These are phyloP conservation scores for Microcos paniculata DNA, from an alignment of 345 rosid genomes.

Conservation along the genomic window DNA sequence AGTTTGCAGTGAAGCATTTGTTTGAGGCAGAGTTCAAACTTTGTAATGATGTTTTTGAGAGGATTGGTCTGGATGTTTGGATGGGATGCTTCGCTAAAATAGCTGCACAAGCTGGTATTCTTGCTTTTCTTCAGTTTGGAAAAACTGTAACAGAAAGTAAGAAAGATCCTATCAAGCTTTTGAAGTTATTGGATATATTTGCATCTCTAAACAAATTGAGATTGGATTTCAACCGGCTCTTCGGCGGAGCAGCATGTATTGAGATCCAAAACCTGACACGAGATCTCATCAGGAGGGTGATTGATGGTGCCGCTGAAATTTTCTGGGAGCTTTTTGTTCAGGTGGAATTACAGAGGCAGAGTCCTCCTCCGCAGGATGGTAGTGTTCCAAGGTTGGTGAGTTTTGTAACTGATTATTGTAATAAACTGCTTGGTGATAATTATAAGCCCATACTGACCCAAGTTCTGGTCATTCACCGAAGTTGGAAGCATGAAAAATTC, in stretches of 20 bases:
- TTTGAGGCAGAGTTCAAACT: slow-evolving; percentile 95
- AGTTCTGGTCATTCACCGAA: slow-evolving; percentile 78
- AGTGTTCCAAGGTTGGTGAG: slow-evolving; percentile 77
- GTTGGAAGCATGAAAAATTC: slow-evolving; percentile 92
- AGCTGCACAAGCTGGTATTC: slow-evolving; percentile 95
- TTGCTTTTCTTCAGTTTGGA: slow-evolving; percentile 92
- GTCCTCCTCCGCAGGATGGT: slow-evolving; percentile 82
- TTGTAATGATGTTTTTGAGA: slow-evolving; percentile 93
- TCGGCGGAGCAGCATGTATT: slow-evolving; percentile 90
- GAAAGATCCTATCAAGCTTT: slow-evolving; percentile 91
- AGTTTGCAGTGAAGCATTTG: slow-evolving; percentile 97
- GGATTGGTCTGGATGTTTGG: slow-evolving; percentile 81
- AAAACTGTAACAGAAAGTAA: slow-evolving; percentile 91
- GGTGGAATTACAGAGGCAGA: slow-evolving; percentile 85
- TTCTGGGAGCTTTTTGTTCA: slow-evolving; percentile 94
- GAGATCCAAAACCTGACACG: slow-evolving; percentile 95
- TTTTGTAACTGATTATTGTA: slow-evolving; percentile 85
- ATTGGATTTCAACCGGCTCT: slow-evolving; percentile 88
- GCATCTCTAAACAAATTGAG: slow-evolving; percentile 83
- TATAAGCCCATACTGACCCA: slow-evolving; percentile 80
- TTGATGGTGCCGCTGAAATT: slow-evolving; percentile 87
- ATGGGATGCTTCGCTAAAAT: slow-evolving; percentile 95
- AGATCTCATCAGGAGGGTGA: slow-evolving; percentile 86
- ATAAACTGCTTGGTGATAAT: slow-evolving; percentile 76
- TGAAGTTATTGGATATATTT: slow-evolving; percentile 87